phyloP scores from a whole-genome alignment of 805 yeast genomes.

The Jamesozyma gamospora region DNA sequence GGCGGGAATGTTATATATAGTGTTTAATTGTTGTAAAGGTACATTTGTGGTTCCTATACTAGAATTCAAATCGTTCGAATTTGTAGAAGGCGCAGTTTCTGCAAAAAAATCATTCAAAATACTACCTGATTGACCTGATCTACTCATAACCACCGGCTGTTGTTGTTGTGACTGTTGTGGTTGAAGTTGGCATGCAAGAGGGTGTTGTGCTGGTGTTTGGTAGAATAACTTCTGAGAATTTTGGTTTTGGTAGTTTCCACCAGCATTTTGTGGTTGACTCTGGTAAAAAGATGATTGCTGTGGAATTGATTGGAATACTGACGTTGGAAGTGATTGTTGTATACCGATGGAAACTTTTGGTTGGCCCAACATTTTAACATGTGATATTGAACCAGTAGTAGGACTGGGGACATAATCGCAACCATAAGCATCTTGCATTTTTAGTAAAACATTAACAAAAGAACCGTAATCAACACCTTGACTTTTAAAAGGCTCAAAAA shows the following conservation, averaged over 20 bases:
- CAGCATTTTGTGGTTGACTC: background rate
- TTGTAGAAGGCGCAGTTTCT: background rate
- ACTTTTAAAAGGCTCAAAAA: constrained; percentile 15
- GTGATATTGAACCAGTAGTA: constrained; percentile 16
- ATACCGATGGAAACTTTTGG: background rate
- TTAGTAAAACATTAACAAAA: constrained; percentile 15
- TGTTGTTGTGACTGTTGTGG: background rate
- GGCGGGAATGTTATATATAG: background rate
- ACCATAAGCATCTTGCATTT: constrained; percentile 14
- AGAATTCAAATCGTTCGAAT: background rate
- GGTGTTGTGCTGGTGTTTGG: background rate
- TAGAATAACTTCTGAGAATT: background rate
- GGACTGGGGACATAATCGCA: constrained; percentile 15
- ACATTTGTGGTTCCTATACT: background rate
- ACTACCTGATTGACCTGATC: background rate
- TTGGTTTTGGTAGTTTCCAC: background rate
- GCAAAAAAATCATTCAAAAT: background rate
- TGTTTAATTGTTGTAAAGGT: background rate
- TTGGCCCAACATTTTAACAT: constrained; percentile 12
- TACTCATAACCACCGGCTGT: background rate
- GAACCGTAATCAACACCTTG: constrained; percentile 12
- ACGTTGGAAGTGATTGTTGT: background rate
- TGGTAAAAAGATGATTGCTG: background rate
- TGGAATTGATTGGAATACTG: background rate
- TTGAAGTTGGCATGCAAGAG: background rate